Conservation (phyloP, 1,139 yeast species). For the Taphrina wiesneri region DNA sequence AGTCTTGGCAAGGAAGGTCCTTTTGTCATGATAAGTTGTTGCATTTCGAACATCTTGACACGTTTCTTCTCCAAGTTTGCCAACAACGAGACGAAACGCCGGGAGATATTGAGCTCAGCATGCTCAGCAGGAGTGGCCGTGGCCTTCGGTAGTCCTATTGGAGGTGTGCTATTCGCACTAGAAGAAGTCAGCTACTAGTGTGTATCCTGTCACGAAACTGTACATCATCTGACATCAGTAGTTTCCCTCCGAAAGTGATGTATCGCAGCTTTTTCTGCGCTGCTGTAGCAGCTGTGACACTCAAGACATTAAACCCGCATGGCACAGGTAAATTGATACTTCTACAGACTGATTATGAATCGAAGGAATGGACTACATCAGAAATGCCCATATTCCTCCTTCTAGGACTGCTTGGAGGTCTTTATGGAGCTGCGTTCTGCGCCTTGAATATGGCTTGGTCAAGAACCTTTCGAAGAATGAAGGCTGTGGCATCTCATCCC, state of each 20-base stretch:
- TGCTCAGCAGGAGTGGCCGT: conserved; percentile 70
- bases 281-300: conserved; percentile 57
- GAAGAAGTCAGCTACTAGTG: conserved; percentile 63
- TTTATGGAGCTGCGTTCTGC: conserved; percentile 59
- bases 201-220: neutral
- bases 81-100: conserved; percentile 56
- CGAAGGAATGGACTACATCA: conserved; percentile 51
- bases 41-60: conserved; percentile 62
- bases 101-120: conserved; percentile 64
- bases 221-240: neutral
- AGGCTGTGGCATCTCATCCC: conserved; percentile 50
- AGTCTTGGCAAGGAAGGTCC: conserved; percentile 70
- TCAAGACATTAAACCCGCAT: conserved; percentile 61
- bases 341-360: conserved; percentile 55
- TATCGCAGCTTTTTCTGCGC: conserved; percentile 65
- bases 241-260: conserved; percentile 57
- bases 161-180: conserved; percentile 65
- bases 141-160: conserved; percentile 70
- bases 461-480: conserved; percentile 55
- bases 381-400: conserved; percentile 55
- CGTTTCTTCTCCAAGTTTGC: conserved; percentile 56
- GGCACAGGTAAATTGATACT: conserved; percentile 65
- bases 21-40: conserved; percentile 67
- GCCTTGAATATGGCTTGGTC: conserved; percentile 54
- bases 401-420: conserved; percentile 60